These are phyloP conservation scores for Phaffomyces antillensis DNA, from an alignment of 805 yeast genomes.

Conservation along the genomic window DNA sequence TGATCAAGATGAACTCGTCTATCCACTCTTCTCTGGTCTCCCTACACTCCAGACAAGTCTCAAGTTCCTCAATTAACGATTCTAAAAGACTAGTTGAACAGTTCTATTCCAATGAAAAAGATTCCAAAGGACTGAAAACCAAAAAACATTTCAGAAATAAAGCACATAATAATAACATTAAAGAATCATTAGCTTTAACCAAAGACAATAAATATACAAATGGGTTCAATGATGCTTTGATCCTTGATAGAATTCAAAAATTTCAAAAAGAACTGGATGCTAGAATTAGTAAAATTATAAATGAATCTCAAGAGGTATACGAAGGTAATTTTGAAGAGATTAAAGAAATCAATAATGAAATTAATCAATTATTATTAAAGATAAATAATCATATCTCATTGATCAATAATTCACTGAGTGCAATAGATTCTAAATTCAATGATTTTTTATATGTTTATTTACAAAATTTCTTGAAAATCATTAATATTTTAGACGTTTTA, in stretches of 20 bases:
- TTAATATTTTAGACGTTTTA: constrained; percentile 1
- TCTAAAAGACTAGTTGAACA: constrained; percentile 1
- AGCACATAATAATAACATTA: not conserved
- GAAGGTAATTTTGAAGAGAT: not conserved
- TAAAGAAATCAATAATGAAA: not conserved
- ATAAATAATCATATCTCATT: not conserved
- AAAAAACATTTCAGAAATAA: not conserved
- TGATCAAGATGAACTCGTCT: not conserved
- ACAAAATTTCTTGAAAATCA: constrained; percentile 1
- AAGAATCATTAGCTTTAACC: not conserved
- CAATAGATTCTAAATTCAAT: not conserved
- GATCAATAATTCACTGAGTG: not conserved
- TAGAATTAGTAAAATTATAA: not conserved
- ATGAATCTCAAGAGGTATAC: constrained; percentile 1
- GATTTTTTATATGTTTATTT: constrained; percentile 1
- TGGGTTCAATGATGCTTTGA: not conserved
- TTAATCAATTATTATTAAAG: not conserved
- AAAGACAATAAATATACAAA: not conserved
- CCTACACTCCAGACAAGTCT: not conserved
- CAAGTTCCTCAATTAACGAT: not conserved
- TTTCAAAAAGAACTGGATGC: not conserved
- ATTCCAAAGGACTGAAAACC: no score
- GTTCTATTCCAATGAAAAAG: not conserved
- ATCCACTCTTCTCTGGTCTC: not conserved
- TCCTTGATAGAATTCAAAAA: not conserved